These are phyloP conservation scores for Rhododendron simsii DNA, from an alignment of 148 eudicot species.

Conservation along the genomic window DNA sequence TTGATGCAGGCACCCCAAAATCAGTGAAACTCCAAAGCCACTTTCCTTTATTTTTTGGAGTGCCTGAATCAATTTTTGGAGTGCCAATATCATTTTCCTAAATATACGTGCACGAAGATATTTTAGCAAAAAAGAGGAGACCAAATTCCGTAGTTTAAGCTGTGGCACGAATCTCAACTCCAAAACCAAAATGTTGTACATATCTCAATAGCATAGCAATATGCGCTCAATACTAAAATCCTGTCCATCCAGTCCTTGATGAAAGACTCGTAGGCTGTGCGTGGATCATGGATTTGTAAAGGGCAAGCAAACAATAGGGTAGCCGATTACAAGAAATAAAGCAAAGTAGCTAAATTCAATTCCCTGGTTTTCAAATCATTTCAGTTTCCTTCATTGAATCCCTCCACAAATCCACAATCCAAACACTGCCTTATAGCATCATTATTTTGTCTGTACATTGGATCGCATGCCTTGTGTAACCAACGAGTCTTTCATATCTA, in stretches of 20 bases:
- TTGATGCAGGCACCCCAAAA: no score
- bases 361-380: neutral
- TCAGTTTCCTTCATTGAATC: neutral
- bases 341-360: neutral
- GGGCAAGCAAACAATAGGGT: neutral
- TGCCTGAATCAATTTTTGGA: no score
- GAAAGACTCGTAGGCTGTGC: neutral
- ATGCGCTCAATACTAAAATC: neutral
- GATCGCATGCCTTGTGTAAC: slow-evolving; percentile 37
- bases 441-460: neutral
- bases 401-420: neutral
- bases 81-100: no score
- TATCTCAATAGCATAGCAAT: neutral
- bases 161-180: neutral
- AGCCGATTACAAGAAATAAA: neutral
- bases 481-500: slow-evolving; percentile 49
- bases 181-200: slow-evolving; percentile 9
- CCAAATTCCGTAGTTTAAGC: neutral
- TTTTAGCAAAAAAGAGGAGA: neutral
- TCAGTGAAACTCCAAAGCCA: no score
- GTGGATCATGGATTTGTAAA: neutral
- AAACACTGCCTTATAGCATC: neutral
- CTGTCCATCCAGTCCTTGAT: neutral
- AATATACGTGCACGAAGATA: neutral
- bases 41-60: no score